Base-by-base conservation (phyloP, 129 eudicot genomes). In the Logfia minima region DNA sequence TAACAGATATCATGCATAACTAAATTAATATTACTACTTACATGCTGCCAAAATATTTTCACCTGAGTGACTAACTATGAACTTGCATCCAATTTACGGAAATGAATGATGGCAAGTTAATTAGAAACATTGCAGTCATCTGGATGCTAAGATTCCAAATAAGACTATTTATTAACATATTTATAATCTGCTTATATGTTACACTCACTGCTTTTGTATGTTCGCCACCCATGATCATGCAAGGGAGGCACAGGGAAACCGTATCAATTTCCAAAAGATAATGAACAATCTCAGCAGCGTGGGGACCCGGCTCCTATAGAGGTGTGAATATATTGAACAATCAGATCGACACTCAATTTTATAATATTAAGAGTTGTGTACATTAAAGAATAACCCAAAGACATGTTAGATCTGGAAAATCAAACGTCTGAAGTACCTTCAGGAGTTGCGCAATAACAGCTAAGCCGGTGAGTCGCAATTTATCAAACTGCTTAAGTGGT, bases 221-320 rank as follows among this genome's bases (percentile, higher is more conserved):
- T 0, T 58, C 77, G 14, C 68, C 7, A 5, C 86, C 86, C 37
- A 41, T 0, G 1, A 79, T 80, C 75, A 83, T 79, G 83, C 83
- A 69, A 39, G 65, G 64, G 51, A 83, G 35, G 77, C 83, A 79
- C 70, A 74, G 13, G n/a, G 83, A 80, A 70, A 83, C 65, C 10
- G 64, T 16, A 52, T 75, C 78, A 5, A 69, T 4, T 69, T 69
- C 65, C 58, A 83, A 66, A 58, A 83, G 79, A 43, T 8, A 75
- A 32, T 39, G 81, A 75, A 79, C 53, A 56, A 72, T 39, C 11
- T 73, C 65, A 17, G 68, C 28, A 10, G 62, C 16, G 19, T 67
- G 26, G 3, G 80, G 59, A 59, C 61, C 53, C 4, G 70, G 77
- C 4, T 23, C 72, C 86, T 83, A 79, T 73, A 28, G 32, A 24